Percentiles rank a stretch among this genome's conserved stretches.
Evolutionary conservation across 257 asterid species (phyloP).

Genomic region (Solanum pimpinellifolium): DNA sequence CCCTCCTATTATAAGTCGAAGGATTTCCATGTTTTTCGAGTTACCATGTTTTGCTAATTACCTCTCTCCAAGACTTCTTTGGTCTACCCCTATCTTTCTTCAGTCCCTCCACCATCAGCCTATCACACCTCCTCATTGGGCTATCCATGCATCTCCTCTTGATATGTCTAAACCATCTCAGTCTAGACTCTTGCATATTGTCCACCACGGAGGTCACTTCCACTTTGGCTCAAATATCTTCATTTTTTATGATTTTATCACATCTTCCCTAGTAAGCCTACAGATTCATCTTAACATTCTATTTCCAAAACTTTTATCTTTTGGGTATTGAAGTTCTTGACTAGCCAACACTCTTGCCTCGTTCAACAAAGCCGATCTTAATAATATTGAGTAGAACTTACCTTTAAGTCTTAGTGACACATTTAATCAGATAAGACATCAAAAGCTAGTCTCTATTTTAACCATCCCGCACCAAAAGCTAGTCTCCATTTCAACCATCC

Average conservation of each 20-base stretch:
- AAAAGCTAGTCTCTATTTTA: not conserved
- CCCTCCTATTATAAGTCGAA: not conserved
- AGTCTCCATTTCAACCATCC: not conserved
- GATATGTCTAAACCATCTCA: not conserved
- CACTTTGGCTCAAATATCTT: not conserved
- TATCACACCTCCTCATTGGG: not conserved
- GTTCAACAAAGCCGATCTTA: not conserved
- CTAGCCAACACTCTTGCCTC: not conserved
- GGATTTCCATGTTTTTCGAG: not conserved
- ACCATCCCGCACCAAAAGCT: not conserved
- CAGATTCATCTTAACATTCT: not conserved
- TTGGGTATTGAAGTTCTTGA: not conserved
- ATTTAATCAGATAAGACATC: not conserved
- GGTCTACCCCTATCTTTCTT: not conserved
- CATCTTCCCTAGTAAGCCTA: not conserved
- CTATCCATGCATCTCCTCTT: not conserved
- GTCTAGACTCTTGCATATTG: not conserved
- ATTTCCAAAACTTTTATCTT: not conserved
- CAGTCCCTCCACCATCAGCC: not conserved
- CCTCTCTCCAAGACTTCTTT: not conserved
- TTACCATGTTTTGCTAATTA: not conserved
- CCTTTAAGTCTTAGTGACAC: not conserved
- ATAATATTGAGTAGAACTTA: not conserved
- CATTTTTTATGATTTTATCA: not conserved
- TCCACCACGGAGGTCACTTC: not conserved